Percentiles rank a stretch among this genome's conserved stretches.
These are phyloP conservation scores for Fusarium irregulare DNA, from an alignment of 2,329 filamentous ascomycete genomes.

Conservation along the genomic window DNA sequence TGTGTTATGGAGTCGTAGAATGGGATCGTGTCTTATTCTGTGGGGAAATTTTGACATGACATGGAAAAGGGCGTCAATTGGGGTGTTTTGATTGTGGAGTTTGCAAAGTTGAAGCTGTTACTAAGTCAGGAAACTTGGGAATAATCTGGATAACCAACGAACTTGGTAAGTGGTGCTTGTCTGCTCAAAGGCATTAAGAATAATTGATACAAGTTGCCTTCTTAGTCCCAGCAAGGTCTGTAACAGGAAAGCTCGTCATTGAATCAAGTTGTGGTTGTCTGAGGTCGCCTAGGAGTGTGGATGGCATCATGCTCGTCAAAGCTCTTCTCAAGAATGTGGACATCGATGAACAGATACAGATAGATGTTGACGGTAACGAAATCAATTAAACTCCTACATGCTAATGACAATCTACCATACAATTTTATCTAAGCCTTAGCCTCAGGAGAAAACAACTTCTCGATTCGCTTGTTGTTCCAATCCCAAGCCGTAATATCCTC, in stretches of 20 bases:
- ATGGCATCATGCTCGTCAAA: too few relatives aligned
- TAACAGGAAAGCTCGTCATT: too few relatives aligned
- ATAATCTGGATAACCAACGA: too few relatives aligned
- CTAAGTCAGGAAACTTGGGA: neutral
- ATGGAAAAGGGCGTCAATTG: conserved; percentile 20
- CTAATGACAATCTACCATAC: conserved; percentile 5
- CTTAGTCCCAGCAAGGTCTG: too few relatives aligned
- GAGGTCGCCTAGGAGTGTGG: too few relatives aligned
- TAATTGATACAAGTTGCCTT: too few relatives aligned
- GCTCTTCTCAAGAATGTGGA: too few relatives aligned
- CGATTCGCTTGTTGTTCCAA: conserved; percentile 46
- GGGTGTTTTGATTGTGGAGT: neutral
- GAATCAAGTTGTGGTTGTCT: too few relatives aligned
- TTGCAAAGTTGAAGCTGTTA: neutral
- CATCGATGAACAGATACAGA: too few relatives aligned
- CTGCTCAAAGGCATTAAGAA: too few relatives aligned
- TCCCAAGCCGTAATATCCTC: conserved; percentile 51
- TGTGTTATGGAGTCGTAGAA: neutral
- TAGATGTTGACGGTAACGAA: too few relatives aligned
- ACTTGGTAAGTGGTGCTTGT: too few relatives aligned
- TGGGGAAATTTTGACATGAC: conserved; percentile 6
- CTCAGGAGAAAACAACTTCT: conserved; percentile 36
- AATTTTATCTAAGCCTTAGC: neutral
- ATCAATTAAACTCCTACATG: conserved; percentile 6
- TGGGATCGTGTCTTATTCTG: conserved; percentile 1